Evolutionary conservation across 495 filamentous ascomycete genomes (phyloP).

Genomic region (Neurospora sp.): DNA sequence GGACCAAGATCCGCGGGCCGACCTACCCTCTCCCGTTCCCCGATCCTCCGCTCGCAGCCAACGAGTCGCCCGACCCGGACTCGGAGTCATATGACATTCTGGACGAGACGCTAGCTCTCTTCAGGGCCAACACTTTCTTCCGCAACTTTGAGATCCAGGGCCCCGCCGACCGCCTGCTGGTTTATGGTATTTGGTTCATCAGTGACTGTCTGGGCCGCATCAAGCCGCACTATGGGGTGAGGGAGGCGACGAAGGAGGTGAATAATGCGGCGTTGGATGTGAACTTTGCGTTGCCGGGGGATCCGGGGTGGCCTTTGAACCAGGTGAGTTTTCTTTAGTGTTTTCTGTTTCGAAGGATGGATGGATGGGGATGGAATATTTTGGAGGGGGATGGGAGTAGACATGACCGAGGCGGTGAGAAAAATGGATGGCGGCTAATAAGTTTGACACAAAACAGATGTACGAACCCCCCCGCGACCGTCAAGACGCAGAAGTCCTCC

Average conservation of each 20-base stretch:
- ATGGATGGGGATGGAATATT: neutral
- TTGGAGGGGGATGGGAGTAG: too few species aligned
- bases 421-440: neutral
- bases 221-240: slow-evolving; percentile 46
- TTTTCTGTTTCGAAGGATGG: too few species aligned
- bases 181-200: slow-evolving; percentile 93
- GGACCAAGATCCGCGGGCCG: slow-evolving; percentile 84
- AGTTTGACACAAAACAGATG: slow-evolving; percentile 26
- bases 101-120: slow-evolving; percentile 85
- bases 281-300: slow-evolving; percentile 91
- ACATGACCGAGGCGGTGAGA: neutral
- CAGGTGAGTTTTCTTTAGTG: slow-evolving; percentile 41
- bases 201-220: slow-evolving; percentile 82
- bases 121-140: slow-evolving; percentile 97
- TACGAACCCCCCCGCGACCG: slow-evolving; percentile 65
- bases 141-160: slow-evolving; percentile 99
- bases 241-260: slow-evolving; percentile 46
- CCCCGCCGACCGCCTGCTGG: slow-evolving; percentile 84
- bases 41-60: slow-evolving; percentile 54
- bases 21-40: slow-evolving; percentile 64
- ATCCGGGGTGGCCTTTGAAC: slow-evolving; percentile 85
- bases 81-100: slow-evolving; percentile 87
- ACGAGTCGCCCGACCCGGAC: slow-evolving; percentile 67
- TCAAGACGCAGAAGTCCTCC: slow-evolving; percentile 77
- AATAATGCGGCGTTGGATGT: slow-evolving; percentile 61